Base-by-base conservation (phyloP, 805 yeast genomes). In the Schwanniomyces pseudopolymorphus region DNA sequence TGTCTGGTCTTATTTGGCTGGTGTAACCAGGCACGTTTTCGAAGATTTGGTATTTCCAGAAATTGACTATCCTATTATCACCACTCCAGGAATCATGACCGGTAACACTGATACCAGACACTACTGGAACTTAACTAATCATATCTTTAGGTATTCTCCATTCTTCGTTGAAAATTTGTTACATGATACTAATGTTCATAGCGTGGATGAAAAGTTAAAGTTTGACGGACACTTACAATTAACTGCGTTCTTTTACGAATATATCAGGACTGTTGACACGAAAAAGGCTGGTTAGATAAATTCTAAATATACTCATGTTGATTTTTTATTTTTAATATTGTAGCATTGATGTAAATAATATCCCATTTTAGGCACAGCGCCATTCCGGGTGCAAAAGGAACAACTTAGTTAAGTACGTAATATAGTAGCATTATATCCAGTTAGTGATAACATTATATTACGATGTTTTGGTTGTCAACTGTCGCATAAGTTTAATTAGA, bases 61-160 rank as follows among this genome's bases (percentile, higher is more conserved):
- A n/a, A 41, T 55, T 40, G 50, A 47, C n/a, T 57, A 60, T 25
- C 69, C 70, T 2, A 45, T 70, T 21, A 55, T 69, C n/a, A 53
- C 63, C 21, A 63, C 83, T 0, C 84, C 86, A 14, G 69, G 72
- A 14, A 58, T 80, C 20, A 73, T 77, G 67, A 68, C 84, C 6
- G 86, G 80, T 6, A 82, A 83, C 59, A 83, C 87, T 2, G 87
- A 83, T 60, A 81, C 87, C 10, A 72, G 74, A 51, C 68, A 77
- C 53, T 83, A 83, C 60, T 80, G 84, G 83, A 61, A 70, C 43
- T 67, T 83, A 56, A 72, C 84, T 13, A 67, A 64, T 44, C 72
- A 80, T 58, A 80, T 82, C 46, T 82, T 72, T 67, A 73, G 87
- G 54, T 81, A 58, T 55, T 49, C 69, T 7, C 72, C 74, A 4